A percentile compares a stretch with the other conserved stretches of the same genome.
Conservation (phyloP, 2,329 filamentous ascomycete species). For the Alternaria gansuensis region DNA sequence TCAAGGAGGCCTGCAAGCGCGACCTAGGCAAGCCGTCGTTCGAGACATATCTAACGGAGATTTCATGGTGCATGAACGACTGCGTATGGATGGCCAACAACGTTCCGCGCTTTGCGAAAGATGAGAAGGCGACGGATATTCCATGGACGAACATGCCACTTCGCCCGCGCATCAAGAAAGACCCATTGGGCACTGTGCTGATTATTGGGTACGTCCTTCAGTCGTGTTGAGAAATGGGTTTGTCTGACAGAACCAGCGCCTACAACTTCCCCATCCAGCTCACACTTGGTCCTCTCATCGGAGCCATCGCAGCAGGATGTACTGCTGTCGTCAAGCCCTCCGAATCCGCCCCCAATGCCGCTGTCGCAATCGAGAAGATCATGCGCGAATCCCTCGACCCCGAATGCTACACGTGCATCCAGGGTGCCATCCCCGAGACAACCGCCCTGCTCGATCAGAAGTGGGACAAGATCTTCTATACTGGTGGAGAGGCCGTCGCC, state of each 20-base stretch:
- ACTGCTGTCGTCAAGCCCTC: slow-evolving; percentile 91
- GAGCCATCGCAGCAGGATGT: slow-evolving; percentile 91
- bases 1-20: slow-evolving; percentile 76
- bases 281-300: slow-evolving; percentile 78
- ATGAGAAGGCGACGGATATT: slow-evolving; percentile 78
- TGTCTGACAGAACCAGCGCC: slow-evolving; percentile 60
- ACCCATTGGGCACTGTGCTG: slow-evolving; percentile 83
- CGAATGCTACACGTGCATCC: slow-evolving; percentile 77
- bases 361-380: slow-evolving; percentile 81
- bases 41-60: slow-evolving; percentile 78
- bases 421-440: slow-evolving; percentile 82
- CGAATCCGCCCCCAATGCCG: slow-evolving; percentile 78
- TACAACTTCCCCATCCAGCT: slow-evolving; percentile 95
- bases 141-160: slow-evolving; percentile 72
- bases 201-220: slow-evolving; percentile 66
- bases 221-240: neutral
- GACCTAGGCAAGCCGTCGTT: slow-evolving; percentile 82
- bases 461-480: slow-evolving; percentile 99
- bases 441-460: slow-evolving; percentile 84
- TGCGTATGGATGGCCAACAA: slow-evolving; percentile 80
- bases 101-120: slow-evolving; percentile 81
- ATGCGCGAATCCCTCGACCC: slow-evolving; percentile 79
- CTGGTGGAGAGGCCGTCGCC: slow-evolving; percentile 79
- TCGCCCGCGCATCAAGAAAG: slow-evolving; percentile 80
- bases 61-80: slow-evolving; percentile 81